Evolutionary conservation across 805 yeast species (phyloP).

Genomic region (Yarrowia keelungensis): DNA sequence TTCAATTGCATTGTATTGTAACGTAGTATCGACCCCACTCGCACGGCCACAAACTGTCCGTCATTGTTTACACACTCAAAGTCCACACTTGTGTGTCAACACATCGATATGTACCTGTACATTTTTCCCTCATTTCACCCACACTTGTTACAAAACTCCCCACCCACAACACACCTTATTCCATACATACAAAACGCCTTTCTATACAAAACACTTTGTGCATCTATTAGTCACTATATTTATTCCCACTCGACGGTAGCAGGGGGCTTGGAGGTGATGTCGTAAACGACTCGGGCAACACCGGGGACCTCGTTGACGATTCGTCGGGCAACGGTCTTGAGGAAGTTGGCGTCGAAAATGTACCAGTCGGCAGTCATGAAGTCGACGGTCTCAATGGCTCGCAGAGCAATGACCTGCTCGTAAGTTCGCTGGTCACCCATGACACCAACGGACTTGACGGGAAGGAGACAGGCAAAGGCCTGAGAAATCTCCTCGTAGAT

Average conservation of each 20-base stretch:
- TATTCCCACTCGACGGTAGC: constrained; percentile 99
- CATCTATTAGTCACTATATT: constrained; percentile 40
- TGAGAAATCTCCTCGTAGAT: constrained; percentile 91
- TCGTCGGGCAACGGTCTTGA: constrained; percentile 92
- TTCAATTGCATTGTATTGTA: too few relatives aligned
- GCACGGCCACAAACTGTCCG: too few relatives aligned
- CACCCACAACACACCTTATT: background rate
- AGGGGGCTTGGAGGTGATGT: constrained; percentile 98
- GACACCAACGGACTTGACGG: constrained; percentile 98
- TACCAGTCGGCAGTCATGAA: constrained; percentile 99
- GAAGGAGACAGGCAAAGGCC: constrained; percentile 96
- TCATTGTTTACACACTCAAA: too few relatives aligned
- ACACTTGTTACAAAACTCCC: background rate
- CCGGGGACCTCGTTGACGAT: constrained; percentile 98
- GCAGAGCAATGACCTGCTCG: constrained; percentile 97
- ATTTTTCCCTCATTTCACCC: background rate
- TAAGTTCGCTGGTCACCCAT: constrained; percentile 99
- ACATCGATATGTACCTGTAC: too few relatives aligned
- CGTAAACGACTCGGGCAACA: constrained; percentile 98
- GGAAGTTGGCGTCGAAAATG: constrained; percentile 88
- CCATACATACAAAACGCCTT: constrained; percentile 3
- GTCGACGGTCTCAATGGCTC: constrained; percentile 97
- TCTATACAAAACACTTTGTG: background rate
- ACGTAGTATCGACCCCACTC: too few relatives aligned
- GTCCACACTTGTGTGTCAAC: background rate